A percentile compares a stretch with the other conserved stretches of the same genome.
phyloP scores from a whole-genome alignment of 108 stramenopile species.

The Nitzschia putrida region DNA sequence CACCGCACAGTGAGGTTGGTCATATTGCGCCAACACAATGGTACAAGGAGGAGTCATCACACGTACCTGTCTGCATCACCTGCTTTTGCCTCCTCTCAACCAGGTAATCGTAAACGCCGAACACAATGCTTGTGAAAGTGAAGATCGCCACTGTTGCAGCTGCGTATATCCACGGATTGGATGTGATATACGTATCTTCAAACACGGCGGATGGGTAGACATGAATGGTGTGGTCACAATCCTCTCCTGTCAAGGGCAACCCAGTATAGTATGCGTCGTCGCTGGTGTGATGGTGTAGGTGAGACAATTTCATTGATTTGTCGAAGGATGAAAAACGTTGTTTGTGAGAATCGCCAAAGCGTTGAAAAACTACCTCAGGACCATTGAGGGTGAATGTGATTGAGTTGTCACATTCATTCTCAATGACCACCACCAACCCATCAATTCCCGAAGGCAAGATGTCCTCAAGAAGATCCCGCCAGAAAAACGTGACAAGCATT shows the following conservation, averaged over 20 bases:
- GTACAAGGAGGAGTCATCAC: background rate
- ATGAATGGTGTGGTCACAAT: conserved; percentile 36
- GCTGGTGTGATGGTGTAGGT: background rate
- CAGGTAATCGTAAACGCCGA: conserved; percentile 27
- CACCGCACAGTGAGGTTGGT: no score
- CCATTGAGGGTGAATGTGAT: conserved; percentile 46
- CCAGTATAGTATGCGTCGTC: conserved; percentile 9
- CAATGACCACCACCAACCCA: conserved; percentile 48
- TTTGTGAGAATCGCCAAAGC: conserved; percentile 49
- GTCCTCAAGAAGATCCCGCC: conserved; percentile 36
- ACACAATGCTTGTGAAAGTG: conserved; percentile 19
- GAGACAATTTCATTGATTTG: background rate
- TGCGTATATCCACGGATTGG: background rate
- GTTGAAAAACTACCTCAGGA: conserved; percentile 37
- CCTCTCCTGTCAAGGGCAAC: conserved; percentile 9
- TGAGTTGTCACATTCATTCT: conserved; percentile 31
- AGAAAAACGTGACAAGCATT: conserved; percentile 39
- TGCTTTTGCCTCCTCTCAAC: conserved; percentile 39
- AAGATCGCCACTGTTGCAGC: conserved; percentile 5
- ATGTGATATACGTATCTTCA: conserved; percentile 39
- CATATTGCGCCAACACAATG: background rate
- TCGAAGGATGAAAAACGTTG: conserved; percentile 23
- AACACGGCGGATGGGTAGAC: conserved; percentile 55
- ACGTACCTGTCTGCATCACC: conserved; percentile 17
- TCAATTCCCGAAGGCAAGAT: conserved; percentile 48